These are phyloP conservation scores for Calocybe cyanea DNA, from an alignment of 768 basidiomycete species.

Conservation along the genomic window DNA sequence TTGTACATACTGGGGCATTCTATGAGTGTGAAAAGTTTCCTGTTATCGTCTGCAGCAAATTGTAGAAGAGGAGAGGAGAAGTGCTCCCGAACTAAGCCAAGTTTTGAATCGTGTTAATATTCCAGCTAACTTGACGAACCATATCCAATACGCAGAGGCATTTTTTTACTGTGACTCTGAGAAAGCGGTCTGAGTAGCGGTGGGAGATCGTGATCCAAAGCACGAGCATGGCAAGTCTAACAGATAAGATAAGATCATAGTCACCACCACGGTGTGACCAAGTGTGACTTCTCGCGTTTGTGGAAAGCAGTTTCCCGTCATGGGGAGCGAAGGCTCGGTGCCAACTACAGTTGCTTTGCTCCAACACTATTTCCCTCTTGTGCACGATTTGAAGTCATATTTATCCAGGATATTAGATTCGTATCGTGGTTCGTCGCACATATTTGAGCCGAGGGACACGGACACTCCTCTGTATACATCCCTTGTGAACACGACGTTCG, in stretches of 20 bases:
- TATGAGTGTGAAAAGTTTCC: constrained; percentile 74
- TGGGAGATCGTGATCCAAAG: too few relatives aligned
- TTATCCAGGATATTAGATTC: constrained; percentile 31
- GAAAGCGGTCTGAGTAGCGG: background rate
- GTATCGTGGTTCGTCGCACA: background rate
- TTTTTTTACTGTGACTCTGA: constrained; percentile 8
- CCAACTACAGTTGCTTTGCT: constrained; percentile 34
- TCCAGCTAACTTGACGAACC: constrained; percentile 26
- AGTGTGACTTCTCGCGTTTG: constrained; percentile 13
- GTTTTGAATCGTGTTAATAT: background rate
- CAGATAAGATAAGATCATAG: constrained; percentile 13
- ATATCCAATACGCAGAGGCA: constrained; percentile 45
- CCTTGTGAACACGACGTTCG: constrained; percentile 44
- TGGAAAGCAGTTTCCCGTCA: too few relatives aligned
- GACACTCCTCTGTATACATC: constrained; percentile 27
- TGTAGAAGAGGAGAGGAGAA: constrained; percentile 92
- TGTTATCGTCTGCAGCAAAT: constrained; percentile 65
- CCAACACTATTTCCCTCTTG: constrained; percentile 38
- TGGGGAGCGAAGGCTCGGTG: too few relatives aligned
- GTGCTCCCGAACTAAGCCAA: constrained; percentile 68
- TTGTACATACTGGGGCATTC: constrained; percentile 76
- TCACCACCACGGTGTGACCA: background rate
- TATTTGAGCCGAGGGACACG: constrained; percentile 14
- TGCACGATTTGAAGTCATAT: constrained; percentile 36
- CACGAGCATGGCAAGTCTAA: too few relatives aligned